Base-by-base conservation (phyloP, 768 basidiomycete genomes). In the Tulasnella sp. region DNA sequence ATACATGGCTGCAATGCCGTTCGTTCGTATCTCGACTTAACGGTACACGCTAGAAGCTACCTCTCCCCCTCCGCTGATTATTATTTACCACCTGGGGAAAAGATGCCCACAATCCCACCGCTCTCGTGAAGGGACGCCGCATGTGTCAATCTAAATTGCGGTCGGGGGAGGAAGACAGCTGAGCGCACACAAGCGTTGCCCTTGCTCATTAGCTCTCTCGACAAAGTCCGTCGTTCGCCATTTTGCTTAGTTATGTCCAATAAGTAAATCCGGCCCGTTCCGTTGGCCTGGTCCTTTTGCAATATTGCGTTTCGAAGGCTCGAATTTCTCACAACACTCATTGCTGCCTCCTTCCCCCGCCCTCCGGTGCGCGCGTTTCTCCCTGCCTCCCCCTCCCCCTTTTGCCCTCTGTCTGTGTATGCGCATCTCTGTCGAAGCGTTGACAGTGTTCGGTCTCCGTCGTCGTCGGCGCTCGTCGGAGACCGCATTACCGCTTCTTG, bases 391-490 rank as follows among this genome's bases (percentile, higher is more conserved):
- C 64, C 58, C 9, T 60, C 58, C 64, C 34, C 28, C 64, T 31
- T 16, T 28, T 69, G 46, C 46, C 46, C 46, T 46, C 46, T 46
- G 46, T 46, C 46, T 46, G 46, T 46, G 46, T 46, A 18, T 20
- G 16, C 5, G 6, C 7, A 18, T 28, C 64, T 69, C 34, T 31
- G 18, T 69, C 18, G 34, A 37, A 31, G 18, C 18, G 18, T 24
- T 24, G 8, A 11, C 58, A 60, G n/a, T 44, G 11, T n/a, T 60
- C 31, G 58, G 58, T 69, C 64, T 28, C 28, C 64, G 64, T 69
- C 64, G 28, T 69, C 64, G 64, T 69, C 64, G 64, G 64, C 64
- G 64, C 64, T 69, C 64, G 64, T 69, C 64, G 64, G 64, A 69
- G 64, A 69, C 64, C 24, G 20, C 31, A 37, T 14, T 31, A 24